Percentiles rank a stretch among this genome's conserved stretches.
These are phyloP conservation scores for Cytidiella melzeri DNA, from an alignment of 768 basidiomycete species.

Conservation along the genomic window DNA sequence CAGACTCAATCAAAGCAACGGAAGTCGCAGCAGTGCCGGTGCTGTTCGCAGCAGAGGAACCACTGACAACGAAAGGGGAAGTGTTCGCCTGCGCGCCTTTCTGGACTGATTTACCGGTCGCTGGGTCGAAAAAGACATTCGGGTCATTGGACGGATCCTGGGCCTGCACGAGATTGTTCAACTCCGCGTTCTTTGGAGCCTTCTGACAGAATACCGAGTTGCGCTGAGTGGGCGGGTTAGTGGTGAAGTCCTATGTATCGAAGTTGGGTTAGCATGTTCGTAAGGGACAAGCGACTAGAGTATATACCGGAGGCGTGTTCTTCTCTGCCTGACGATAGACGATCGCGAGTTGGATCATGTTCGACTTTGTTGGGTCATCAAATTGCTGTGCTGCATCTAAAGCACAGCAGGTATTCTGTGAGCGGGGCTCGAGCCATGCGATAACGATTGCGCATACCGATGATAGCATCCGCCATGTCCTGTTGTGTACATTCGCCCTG, in stretches of 20 bases:
- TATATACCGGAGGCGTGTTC: slow-evolving; percentile 49
- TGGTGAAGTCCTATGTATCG: slow-evolving; percentile 40
- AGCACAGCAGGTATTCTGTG: not conserved
- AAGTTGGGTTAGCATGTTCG: not conserved
- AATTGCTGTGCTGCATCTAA: slow-evolving; percentile 49
- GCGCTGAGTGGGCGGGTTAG: slow-evolving; percentile 41
- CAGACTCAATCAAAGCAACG: slow-evolving; percentile 7
- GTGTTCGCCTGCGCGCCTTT: slow-evolving; percentile 40
- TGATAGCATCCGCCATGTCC: slow-evolving; percentile 51
- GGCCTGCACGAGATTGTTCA: slow-evolving; percentile 31
- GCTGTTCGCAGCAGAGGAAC: slow-evolving; percentile 5
- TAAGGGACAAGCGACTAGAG: not conserved
- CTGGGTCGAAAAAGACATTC: slow-evolving; percentile 28
- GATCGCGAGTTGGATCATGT: slow-evolving; percentile 46
- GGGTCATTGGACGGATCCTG: slow-evolving; percentile 30
- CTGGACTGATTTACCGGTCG: slow-evolving; percentile 30
- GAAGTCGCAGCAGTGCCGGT: slow-evolving; percentile 4
- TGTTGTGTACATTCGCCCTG: slow-evolving; percentile 51
- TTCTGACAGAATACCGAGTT: slow-evolving; percentile 46
- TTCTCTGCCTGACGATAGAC: slow-evolving; percentile 53
- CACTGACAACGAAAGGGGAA: slow-evolving; percentile 19
- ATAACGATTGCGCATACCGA: slow-evolving; percentile 34
- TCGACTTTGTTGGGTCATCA: slow-evolving; percentile 41
- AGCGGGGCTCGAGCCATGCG: not conserved
- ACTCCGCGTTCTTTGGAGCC: slow-evolving; percentile 29